Base-by-base conservation (phyloP, 1,284 basidiomycete species). In the Grifola frondosa region DNA sequence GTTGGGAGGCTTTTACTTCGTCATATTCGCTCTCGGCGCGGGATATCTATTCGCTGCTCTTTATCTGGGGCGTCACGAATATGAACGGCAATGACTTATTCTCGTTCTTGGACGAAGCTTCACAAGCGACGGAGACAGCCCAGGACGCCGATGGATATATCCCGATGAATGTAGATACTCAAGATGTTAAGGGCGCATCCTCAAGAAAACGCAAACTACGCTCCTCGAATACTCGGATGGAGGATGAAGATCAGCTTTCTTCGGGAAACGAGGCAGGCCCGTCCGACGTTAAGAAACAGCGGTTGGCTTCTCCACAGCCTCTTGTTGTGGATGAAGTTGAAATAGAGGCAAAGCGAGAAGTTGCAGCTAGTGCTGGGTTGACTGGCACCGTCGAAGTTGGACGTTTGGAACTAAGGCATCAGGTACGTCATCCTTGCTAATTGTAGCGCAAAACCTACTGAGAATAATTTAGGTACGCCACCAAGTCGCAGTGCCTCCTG, bases 401-500 rank as follows among this genome's bases (percentile, higher is more conserved):
- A 20, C 78, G 80, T 31, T 61, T 91, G 20, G 86, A 90, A 61
- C 73, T 91, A 37, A 77, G 76, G 58, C 87, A 93, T 71, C 88
- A 91, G 72, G 90, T 84, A 48, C 41, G 74, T 62, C 30, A 12
- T 34, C n/a, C 16, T 30, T 25, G 7, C 19, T 17, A 25, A 20
- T 7, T 38, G 23, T 22, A n/a, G n/a, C 37, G n/a, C 28, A 7
- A 10, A 5, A 33, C 11, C 12, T 15, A 6, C 31, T 49, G 9
- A 33, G 11, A 16, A 21, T n/a, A 12, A 32, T 5, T 4, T 12
- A 91, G 86, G 91, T 94, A 44, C 80, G 91, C 42, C 92, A 95
- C 64, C 88, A 97, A 81, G 97, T 99, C 36, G 94, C 94, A 1
- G 82, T 99, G 9, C 97, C 97, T 7, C 88, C 92, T 20, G 84